Evolutionary conservation across 495 filamentous ascomycete genomes (phyloP).

Genomic region (Daldinia grandis): DNA sequence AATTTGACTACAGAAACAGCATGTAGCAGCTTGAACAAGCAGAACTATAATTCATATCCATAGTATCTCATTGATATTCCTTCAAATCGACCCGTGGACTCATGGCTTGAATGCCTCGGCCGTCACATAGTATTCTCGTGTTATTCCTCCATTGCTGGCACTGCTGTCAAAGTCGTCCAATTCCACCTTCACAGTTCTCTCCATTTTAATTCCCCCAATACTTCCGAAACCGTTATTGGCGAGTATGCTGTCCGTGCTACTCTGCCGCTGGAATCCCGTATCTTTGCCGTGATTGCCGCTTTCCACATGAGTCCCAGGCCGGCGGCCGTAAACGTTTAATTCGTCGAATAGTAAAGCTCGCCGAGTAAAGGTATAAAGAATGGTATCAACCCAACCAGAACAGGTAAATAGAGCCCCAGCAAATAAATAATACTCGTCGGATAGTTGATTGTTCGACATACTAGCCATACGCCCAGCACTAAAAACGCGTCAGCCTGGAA

Average conservation of each 20-base stretch:
- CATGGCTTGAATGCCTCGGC: conserved; percentile 21
- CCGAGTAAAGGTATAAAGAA: conserved; percentile 70
- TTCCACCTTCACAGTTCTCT: conserved; percentile 35
- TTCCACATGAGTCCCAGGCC: not conserved
- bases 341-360: conserved; percentile 51
- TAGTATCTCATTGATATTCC: not conserved
- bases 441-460: conserved; percentile 58
- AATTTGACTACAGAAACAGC: not conserved
- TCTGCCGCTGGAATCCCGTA: conserved; percentile 30
- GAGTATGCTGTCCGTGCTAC: conserved; percentile 34
- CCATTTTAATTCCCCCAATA: conserved; percentile 31
- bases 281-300: conserved; percentile 4
- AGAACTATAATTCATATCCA: conserved; percentile 1
- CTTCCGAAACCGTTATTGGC: conserved; percentile 19
- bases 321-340: conserved; percentile 23
- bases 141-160: not conserved
- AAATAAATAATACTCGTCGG: conserved; percentile 63
- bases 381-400: conserved; percentile 69
- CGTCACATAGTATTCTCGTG: conserved; percentile 27
- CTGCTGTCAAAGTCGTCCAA: conserved; percentile 32
- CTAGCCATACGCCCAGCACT: conserved; percentile 68
- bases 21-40: not conserved
- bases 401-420: conserved; percentile 70
- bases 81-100: not conserved
- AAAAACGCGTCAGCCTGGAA: conserved; percentile 50